Evolutionary conservation across 2,329 filamentous ascomycete genomes (phyloP), one percentile per base, ranked within the genome.

Genomic region (Verticillium alfalfae): DNA sequence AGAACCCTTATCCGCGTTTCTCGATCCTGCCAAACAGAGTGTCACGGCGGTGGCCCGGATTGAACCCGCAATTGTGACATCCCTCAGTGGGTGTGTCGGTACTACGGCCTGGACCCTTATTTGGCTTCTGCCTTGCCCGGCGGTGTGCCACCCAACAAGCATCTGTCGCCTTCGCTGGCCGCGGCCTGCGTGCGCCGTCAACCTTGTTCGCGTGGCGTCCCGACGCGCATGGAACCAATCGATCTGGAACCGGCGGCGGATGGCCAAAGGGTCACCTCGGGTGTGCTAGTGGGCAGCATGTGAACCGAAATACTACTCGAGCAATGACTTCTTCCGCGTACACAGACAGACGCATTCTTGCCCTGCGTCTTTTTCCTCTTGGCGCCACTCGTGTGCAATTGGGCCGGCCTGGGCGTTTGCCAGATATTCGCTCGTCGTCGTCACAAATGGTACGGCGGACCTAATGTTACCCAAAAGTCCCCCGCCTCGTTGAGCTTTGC

Each of bases 401-500:
- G 39, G 57, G 39, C 57, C 57, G 57, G 41, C 41, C 57, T 58
- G 57, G 57, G 57, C 57, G 26, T 52, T 31, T 49, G 57, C 39
- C 57, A 45, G 57, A 58, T 58, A 58, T 58, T 58, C 57, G 38
- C 57, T 58, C 57, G 57, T 38, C 55, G 55, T 57, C 55, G 55
- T 31, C 57, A 49, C 38, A 31, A 31, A 31, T 45, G 36, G 31
- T 58, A 58, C 57, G 57, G 57, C 7, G 41, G 57, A 15, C 10
- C 57, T 39, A 45, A 36, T 34, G 15, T 8, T 39, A 22, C 57
- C 37, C 57, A 58, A 58, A 18, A 52, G 45, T 26, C 45, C 45
- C 45, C 45, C 45, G 45, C 45, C 45, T 52, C 45, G n/a, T 52
- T 18, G 18, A 22, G 45, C 18, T 52, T 8, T 18, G n/a, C 22